Percentiles rank a stretch among this genome's conserved stretches.
Evolutionary conservation across 441 rosid genomes (phyloP).

Genomic region (Adansonia gregorii): DNA sequence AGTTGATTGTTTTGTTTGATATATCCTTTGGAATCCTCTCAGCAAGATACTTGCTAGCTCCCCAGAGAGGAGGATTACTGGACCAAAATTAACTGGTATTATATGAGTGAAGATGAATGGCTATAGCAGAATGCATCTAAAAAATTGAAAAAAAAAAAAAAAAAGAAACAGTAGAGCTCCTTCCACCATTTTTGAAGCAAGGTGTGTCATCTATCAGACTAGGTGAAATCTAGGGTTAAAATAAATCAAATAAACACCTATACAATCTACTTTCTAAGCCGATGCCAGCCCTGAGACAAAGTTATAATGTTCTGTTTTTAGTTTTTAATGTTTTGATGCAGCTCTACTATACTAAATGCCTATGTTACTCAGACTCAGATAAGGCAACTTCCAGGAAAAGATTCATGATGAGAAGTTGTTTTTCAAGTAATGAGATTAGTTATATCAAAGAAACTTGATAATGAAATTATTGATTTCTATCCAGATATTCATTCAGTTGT

Average conservation of each 20-base stretch:
- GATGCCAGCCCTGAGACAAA: background rate
- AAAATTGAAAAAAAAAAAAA: background rate
- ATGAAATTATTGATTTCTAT: background rate
- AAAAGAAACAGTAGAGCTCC: background rate
- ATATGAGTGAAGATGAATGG: background rate
- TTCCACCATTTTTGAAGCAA: background rate
- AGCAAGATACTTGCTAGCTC: constrained; percentile 36
- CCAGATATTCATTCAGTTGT: background rate
- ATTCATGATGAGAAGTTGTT: background rate
- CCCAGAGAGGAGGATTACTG: constrained; percentile 47
- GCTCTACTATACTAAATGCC: background rate
- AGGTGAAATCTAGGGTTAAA: background rate
- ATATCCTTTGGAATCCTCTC: constrained; percentile 41
- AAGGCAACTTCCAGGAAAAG: background rate
- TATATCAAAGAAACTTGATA: no score
- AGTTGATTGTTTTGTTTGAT: constrained; percentile 35
- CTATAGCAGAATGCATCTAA: background rate
- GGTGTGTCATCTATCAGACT: background rate
- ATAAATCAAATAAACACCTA: background rate
- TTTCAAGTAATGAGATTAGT: background rate
- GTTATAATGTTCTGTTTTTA: background rate
- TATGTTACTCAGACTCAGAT: no score
- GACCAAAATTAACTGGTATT: background rate
- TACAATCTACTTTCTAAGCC: background rate
- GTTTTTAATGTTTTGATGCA: background rate